Conservation (phyloP, 257 asterid species). For the Solanum infundibuliforme region DNA sequence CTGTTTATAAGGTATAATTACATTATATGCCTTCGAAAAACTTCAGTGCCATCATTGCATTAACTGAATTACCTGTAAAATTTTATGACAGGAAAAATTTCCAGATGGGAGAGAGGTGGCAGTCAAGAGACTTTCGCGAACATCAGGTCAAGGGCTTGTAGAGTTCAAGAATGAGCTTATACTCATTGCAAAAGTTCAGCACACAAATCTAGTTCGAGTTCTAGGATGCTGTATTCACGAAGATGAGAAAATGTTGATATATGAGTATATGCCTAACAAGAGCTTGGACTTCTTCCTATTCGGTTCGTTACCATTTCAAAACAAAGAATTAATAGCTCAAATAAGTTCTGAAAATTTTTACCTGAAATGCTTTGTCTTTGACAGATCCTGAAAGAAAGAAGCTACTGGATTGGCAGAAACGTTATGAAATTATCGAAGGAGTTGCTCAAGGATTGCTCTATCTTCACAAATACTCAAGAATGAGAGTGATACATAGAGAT, state of each 20-base stretch:
- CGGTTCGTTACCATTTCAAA: conserved; percentile 10
- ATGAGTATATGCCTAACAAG: conserved; percentile 32
- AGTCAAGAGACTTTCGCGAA: conserved; percentile 42
- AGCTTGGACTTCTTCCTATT: conserved; percentile 57
- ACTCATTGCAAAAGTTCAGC: conserved; percentile 54
- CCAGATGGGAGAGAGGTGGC: conserved; percentile 48
- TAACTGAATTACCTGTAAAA: background rate
- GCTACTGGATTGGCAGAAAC: conserved; percentile 15
- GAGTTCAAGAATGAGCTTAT: conserved; percentile 56
- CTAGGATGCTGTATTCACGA: conserved; percentile 43
- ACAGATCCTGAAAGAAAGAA: conserved; percentile 17
- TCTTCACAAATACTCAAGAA: background rate
- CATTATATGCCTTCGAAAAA: background rate
- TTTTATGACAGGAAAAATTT: conserved; percentile 28
- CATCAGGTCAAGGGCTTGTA: conserved; percentile 46
- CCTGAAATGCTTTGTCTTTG: background rate
- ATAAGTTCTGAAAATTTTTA: background rate
- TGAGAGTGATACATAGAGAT: background rate
- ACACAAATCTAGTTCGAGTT: conserved; percentile 50
- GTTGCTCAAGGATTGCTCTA: background rate
- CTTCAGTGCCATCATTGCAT: background rate
- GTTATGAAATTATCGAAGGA: conserved; percentile 15
- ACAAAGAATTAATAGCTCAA: background rate
- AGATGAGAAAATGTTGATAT: conserved; percentile 50
- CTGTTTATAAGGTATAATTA: conserved; percentile 18